Base-by-base conservation (phyloP, 805 yeast genomes). In the Yamadazyma endophytica region DNA sequence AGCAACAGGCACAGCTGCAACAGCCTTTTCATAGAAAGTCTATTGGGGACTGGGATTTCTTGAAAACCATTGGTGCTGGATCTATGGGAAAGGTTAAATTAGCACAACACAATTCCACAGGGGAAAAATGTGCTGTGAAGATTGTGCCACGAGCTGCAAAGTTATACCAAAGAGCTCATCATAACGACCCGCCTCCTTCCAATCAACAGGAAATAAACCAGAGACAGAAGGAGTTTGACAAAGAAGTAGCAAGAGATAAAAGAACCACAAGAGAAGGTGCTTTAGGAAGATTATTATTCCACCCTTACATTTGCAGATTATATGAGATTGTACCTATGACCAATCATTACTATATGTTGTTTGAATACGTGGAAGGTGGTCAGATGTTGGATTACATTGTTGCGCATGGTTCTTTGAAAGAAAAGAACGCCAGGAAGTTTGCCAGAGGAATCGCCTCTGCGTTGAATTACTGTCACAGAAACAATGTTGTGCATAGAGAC, bases 21-120 rank as follows among this genome's bases (percentile, higher is more conserved):
- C 59, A 66, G 41, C 78, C 73, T 44, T 83, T 84, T 46, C 90
- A 88, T 54, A 76, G 97, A 42, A 82, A 82, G 37, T 73, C 95
- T 4, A 82, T 90, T 33, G 98, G 97, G 9, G 96, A 92, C 43
- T 90, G 98, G 98, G 95, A 86, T 46, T 89, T 90, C 47, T 72
- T 85, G 36, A 87, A 87, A 58, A 88, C 96, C 2, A 84, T 92
- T 27, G 99, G 99, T 25, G 96, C 97, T 2, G 98, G 99, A 3
- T 87, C 96, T 0, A 92, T 92, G 98, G 99, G 99, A 37, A 94
- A 90, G 56, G 99, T 92, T 29, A 92, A 92, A 61, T 68, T 92
- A 23, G 97, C 97, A 2, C 80, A 77, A 48, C 95, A 89, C 61
- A 75, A 83, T 43, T 58, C 77, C 21, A 86, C 96, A 1, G 76